Base-by-base conservation (phyloP, 2,329 filamentous ascomycete species). In the Trichophyton schoenleinii region DNA sequence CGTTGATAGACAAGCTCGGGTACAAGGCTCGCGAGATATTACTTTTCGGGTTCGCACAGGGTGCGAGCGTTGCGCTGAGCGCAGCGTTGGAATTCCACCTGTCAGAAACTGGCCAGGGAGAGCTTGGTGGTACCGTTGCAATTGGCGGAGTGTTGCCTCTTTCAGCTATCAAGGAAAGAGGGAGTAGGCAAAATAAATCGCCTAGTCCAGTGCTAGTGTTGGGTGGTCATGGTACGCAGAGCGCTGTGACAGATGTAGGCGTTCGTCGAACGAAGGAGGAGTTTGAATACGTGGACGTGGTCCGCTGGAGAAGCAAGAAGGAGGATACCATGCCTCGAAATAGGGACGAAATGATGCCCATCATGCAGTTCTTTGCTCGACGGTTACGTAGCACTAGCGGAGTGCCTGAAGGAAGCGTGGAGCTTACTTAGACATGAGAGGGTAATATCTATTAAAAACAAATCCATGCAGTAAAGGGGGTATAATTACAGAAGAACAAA, bases 291-390 rank as follows among this genome's bases (percentile, higher is more conserved):
- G 84, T 89, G 22, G 80, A 84, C 71, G 79, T 86, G 65, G 84
- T 84, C 61, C 82, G 82, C 68, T 94, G 88, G 84, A 82, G 80
- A 68, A 83, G 86, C 69, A 73, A 86, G 69, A 73, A 72, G 2
- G 88, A 86, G 4, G 89, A 95, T 72, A 81, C 81, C 0, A 96
- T 96, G 91, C 90, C 91, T n/a, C 78, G 79, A 53, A 87, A 81
- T 70, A 80, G 87, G 60, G 90, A 95, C 9, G 91, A 97, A 79
- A 91, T 95, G 81, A 70, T 91, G 68, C 91, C 91, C 0, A 81
- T 96, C 63, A 96, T 96, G 90, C 83, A 87, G 69, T 96, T 86
- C 71, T 81, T 79, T 66, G 75, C 74, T 22, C 68, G 74, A 41
- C 68, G 73, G 57, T 66, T 79, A 63, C 70, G 71, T 62, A 79